These are phyloP conservation scores for Colletotrichum tropicale DNA, from an alignment of 2,329 filamentous ascomycete genomes.

Conservation along the genomic window DNA sequence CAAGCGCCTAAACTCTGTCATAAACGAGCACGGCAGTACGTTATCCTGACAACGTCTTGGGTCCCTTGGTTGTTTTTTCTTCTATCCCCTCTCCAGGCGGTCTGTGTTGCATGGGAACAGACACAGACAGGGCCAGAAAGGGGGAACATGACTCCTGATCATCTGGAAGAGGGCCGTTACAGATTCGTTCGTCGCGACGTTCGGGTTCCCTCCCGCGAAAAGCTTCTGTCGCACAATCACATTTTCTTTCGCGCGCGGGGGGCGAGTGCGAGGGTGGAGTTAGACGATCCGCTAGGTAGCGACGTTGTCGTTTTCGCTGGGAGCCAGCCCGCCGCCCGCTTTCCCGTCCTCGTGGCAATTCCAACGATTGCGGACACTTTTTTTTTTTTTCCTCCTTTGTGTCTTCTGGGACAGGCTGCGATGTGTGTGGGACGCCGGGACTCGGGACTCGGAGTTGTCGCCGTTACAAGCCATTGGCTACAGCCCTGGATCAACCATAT, in stretches of 20 bases:
- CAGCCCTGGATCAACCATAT: constrained; percentile 1
- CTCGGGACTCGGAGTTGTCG: background rate
- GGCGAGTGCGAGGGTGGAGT: background rate
- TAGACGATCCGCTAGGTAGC: background rate
- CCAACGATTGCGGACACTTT: background rate
- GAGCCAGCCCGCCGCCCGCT: background rate
- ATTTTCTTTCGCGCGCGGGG: background rate
- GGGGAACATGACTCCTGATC: background rate
- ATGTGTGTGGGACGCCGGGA: background rate
- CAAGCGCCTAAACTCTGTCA: background rate
- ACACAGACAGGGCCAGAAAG: background rate
- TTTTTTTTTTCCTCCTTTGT: background rate
- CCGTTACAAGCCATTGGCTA: background rate
- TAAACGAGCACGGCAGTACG: background rate
- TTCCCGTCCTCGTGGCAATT: constrained; percentile 12
- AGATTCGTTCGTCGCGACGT: background rate
- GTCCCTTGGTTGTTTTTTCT: background rate
- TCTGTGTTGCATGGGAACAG: background rate
- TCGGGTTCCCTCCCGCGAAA: background rate
- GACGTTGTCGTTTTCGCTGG: background rate
- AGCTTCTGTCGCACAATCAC: background rate
- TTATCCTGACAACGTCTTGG: background rate
- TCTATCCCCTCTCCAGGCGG: background rate
- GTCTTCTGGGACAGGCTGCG: background rate
- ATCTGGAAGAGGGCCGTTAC: background rate